Base-by-base conservation (phyloP, 495 filamentous ascomycete species). In the Massariosphaeria phaeospora region DNA sequence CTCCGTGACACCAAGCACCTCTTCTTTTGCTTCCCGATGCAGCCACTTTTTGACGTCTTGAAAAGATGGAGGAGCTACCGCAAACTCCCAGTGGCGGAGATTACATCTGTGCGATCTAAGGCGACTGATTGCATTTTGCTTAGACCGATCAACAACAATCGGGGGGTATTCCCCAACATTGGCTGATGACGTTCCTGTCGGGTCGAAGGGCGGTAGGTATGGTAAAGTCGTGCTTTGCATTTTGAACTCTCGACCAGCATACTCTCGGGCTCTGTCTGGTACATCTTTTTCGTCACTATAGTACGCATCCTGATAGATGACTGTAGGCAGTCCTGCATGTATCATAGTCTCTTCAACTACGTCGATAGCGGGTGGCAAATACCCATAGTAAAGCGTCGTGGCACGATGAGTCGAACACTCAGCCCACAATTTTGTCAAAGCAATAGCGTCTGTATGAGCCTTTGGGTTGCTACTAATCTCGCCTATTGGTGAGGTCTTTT, bases 281-380 rank as follows among this genome's bases (percentile, higher is more conserved):
- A 96, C 86, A 70, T 98, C 93, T 48, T 70, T 75, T 47, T 91
- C 86, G n/a, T 88, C 75, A 55, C 89, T 86, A 63, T 96, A 97
- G 61, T 84, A 90, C 13, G 91, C 83, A 63, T 90, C 85, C 65
- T 88, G 87, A 57, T 96, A 94, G 40, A 96, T 77, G 20, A 86
- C 75, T 36, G 75, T 70, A 56, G 76, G 76, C 10, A 72, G 52
- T 2, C 66, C 66, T n/a, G 33, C 52, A 13, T 51, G 36, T 34
- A 52, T 40, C 56, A 74, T 63, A 5, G 72, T 72, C 0, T 34
- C 42, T 35, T 68, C 44, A 1, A 73, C 57, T 10, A 68, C 52
- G 4, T 65, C 63, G 24, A 57, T 26, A 1, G 62, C 41, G 9
- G 75, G 75, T 21, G 72, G 64, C 3, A 56, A 30, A 15, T 27